Conservation (phyloP, 2,329 filamentous ascomycete species). For the Penicillium verrucosum region DNA sequence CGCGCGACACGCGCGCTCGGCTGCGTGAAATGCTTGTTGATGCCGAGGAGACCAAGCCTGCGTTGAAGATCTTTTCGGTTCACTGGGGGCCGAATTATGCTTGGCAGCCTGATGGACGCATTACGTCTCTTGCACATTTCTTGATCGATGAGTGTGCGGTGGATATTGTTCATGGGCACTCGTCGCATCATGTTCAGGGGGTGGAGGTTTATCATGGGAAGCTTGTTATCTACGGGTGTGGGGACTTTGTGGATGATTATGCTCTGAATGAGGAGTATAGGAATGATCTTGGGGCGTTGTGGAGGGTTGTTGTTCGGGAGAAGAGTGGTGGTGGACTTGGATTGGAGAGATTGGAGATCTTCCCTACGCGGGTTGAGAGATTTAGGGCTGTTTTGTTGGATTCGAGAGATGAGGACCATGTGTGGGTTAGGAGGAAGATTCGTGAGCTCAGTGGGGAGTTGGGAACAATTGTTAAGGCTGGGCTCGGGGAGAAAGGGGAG, state of each 20-base stretch:
- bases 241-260: slow-evolving; percentile 46
- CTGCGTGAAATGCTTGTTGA: slow-evolving; percentile 17
- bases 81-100: slow-evolving; percentile 44
- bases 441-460: neutral
- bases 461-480: neutral
- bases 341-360: slow-evolving; percentile 32
- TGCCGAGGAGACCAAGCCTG: slow-evolving; percentile 1
- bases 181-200: slow-evolving; percentile 43
- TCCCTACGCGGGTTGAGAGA: slow-evolving; percentile 34
- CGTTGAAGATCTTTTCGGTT: slow-evolving; percentile 38
- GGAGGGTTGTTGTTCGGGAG: slow-evolving; percentile 34
- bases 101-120: slow-evolving; percentile 34
- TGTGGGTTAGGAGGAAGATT: slow-evolving; percentile 22
- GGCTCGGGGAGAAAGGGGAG: neutral
- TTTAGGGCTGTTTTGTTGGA: slow-evolving; percentile 34
- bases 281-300: slow-evolving; percentile 42
- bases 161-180: slow-evolving; percentile 44
- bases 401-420: slow-evolving; percentile 27
- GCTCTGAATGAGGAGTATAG: slow-evolving; percentile 32
- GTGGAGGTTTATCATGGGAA: slow-evolving; percentile 38
- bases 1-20: slow-evolving; percentile 15
- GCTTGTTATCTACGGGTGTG: slow-evolving; percentile 42
- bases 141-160: slow-evolving; percentile 42
- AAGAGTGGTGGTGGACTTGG: slow-evolving; percentile 10
- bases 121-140: slow-evolving; percentile 38